Evolutionary conservation across 768 basidiomycete species (phyloP).

Genomic region (Macrolepiota fuliginosa): DNA sequence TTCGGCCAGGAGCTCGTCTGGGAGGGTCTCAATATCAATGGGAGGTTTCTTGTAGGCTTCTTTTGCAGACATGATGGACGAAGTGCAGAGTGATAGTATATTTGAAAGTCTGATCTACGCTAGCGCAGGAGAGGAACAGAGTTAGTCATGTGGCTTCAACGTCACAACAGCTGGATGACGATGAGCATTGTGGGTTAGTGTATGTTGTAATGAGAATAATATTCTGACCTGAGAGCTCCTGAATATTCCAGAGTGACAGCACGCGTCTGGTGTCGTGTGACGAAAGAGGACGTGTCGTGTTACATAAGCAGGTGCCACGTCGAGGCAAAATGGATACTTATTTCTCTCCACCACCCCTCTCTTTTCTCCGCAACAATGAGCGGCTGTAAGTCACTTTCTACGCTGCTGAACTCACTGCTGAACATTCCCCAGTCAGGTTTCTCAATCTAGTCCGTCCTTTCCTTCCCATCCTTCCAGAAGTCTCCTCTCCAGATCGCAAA

Average conservation of each 20-base stretch:
- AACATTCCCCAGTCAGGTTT: conserved; percentile 74
- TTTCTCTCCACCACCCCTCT: neutral
- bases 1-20: conserved; percentile 26
- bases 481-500: conserved; percentile 97
- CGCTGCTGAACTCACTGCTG: neutral
- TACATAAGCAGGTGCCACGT: conserved; percentile 8
- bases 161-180: neutral
- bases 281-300: neutral
- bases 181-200: no score
- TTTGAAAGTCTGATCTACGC: neutral
- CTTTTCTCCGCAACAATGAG: conserved; percentile 55
- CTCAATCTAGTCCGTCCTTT: conserved; percentile 98
- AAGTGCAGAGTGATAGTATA: no score
- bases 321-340: neutral
- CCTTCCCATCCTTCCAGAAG: conserved; percentile 94
- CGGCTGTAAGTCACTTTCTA: conserved; percentile 59
- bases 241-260: neutral
- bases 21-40: conserved; percentile 18
- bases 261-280: neutral
- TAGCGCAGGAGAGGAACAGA: neutral
- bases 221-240: neutral
- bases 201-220: no score
- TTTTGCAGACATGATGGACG: conserved; percentile 20
- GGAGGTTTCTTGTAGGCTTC: conserved; percentile 12
- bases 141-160: neutral